Percentiles rank a stretch among this genome's conserved stretches.
Conservation (phyloP, 768 basidiomycete species). For the Xanthoconium purpureum region DNA sequence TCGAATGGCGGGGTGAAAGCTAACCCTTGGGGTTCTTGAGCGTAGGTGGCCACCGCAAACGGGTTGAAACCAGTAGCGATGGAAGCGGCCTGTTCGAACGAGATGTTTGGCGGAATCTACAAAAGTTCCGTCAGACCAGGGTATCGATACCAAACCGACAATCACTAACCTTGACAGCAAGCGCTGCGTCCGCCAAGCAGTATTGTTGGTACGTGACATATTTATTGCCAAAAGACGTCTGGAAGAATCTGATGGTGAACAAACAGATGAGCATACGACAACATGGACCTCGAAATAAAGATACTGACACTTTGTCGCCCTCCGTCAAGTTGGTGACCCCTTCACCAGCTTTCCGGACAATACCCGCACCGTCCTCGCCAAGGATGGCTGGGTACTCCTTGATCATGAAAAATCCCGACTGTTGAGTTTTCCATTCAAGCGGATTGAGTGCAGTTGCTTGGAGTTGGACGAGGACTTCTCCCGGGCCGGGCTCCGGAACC, state of each 20-base stretch:
- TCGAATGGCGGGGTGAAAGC: slow-evolving; percentile 30
- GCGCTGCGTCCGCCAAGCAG: slow-evolving; percentile 11
- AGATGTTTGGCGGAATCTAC: slow-evolving; percentile 33
- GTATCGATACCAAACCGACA: neutral
- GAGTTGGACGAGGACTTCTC: slow-evolving; percentile 42
- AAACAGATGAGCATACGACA: neutral
- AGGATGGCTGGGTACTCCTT: slow-evolving; percentile 36
- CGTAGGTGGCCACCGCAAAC: slow-evolving; percentile 34
- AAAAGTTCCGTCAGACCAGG: neutral
- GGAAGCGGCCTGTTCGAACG: slow-evolving; percentile 38
- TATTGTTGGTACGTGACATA: slow-evolving; percentile 25
- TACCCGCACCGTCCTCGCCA: slow-evolving; percentile 39
- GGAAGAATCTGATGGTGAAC: slow-evolving; percentile 1
- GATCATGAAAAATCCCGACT: slow-evolving; percentile 15
- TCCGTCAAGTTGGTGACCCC: slow-evolving; percentile 31
- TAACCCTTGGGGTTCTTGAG: slow-evolving; percentile 23
- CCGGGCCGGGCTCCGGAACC: slow-evolving; percentile 37
- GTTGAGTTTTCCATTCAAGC: slow-evolving; percentile 32
- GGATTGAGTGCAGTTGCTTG: slow-evolving; percentile 43
- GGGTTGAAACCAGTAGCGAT: slow-evolving; percentile 33
- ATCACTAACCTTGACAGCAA: slow-evolving; percentile 15
- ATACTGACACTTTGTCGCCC: slow-evolving; percentile 31
- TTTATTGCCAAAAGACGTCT: slow-evolving; percentile 8
- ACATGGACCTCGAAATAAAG: neutral
- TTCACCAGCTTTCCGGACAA: slow-evolving; percentile 35